Evolutionary conservation across 208 protist species (phyloP).

Genomic region (Strigomonas culicis): DNA sequence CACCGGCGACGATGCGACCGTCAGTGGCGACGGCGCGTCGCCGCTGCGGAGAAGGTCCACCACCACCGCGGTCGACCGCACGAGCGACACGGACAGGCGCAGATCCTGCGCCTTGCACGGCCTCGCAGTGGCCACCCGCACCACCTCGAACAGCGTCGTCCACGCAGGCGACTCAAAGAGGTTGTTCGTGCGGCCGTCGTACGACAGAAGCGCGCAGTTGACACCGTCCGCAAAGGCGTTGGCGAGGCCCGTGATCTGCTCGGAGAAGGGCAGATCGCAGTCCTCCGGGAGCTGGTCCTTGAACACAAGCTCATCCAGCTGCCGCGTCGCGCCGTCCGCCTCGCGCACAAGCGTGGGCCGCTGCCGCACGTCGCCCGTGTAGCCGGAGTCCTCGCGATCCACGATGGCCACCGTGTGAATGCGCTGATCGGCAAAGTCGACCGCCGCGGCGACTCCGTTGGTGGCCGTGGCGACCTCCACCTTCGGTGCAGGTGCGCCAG

Average conservation of each 20-base stretch:
- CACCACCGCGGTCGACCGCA: slow-evolving; percentile 15
- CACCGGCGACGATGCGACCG: slow-evolving; percentile 25
- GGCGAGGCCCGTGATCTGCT: no score
- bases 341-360: no score
- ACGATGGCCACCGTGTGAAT: slow-evolving; percentile 24
- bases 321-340: no score
- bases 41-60: slow-evolving; percentile 24
- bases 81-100: slow-evolving; percentile 22
- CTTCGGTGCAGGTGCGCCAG: no score
- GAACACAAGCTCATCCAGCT: not conserved
- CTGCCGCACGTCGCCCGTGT: not conserved
- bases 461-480: not conserved
- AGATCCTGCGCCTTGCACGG: slow-evolving; percentile 12
- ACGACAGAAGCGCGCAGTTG: slow-evolving; percentile 22
- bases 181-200: slow-evolving; percentile 21
- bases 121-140: slow-evolving; percentile 10
- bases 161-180: slow-evolving; percentile 26
- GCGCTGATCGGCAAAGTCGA: slow-evolving; percentile 23
- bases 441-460: slow-evolving; percentile 5
- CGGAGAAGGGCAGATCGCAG: no score
- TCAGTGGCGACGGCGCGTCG: slow-evolving; percentile 15
- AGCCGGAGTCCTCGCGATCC: not conserved
- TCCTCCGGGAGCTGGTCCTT: no score
- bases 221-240: no score
- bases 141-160: slow-evolving; percentile 25